Percentiles rank a stretch among this genome's conserved stretches.
These are phyloP conservation scores for Microsporum canis DNA, from an alignment of 2,329 filamentous ascomycete species.

Conservation along the genomic window DNA sequence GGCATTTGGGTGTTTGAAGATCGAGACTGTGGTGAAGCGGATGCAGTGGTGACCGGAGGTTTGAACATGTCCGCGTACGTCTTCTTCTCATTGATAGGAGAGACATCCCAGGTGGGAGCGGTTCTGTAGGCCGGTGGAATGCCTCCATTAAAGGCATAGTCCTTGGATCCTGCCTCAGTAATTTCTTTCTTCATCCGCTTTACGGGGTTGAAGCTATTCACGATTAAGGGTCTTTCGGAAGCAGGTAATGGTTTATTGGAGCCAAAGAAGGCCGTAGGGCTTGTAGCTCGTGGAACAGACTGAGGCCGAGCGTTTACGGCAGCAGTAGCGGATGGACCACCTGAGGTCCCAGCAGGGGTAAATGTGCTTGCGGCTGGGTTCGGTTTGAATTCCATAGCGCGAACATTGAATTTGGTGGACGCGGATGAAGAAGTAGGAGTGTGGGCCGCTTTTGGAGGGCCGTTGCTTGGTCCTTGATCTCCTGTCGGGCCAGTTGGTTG, in stretches of 20 bases:
- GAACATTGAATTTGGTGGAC: constrained; percentile 49
- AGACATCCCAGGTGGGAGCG: constrained; percentile 67
- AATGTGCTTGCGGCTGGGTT: constrained; percentile 72
- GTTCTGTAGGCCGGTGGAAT: constrained; percentile 77
- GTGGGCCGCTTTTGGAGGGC: constrained; percentile 34
- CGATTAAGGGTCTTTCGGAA: constrained; percentile 43
- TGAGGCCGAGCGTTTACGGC: constrained; percentile 43
- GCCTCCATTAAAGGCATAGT: constrained; percentile 68
- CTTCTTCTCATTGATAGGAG: constrained; percentile 60
- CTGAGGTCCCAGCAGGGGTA: constrained; percentile 53
- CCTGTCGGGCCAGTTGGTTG: constrained; percentile 52
- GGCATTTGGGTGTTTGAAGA: constrained; percentile 56
- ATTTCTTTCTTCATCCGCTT: constrained; percentile 59
- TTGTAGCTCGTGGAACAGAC: constrained; percentile 37
- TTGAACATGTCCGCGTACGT: constrained; percentile 76
- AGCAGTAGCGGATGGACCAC: constrained; percentile 60
- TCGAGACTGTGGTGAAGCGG: constrained; percentile 60
- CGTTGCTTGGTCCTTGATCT: constrained; percentile 43
- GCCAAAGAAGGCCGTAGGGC: constrained; percentile 49
- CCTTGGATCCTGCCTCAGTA: constrained; percentile 42
- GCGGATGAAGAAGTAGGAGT: constrained; percentile 44
- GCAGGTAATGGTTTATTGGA: constrained; percentile 58
- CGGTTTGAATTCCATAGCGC: constrained; percentile 68
- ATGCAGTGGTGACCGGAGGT: constrained; percentile 45
- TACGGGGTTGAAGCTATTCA: constrained; percentile 50